Evolutionary conservation across 306 rosid genomes (phyloP).

Genomic region (Fagus sylvatica): DNA sequence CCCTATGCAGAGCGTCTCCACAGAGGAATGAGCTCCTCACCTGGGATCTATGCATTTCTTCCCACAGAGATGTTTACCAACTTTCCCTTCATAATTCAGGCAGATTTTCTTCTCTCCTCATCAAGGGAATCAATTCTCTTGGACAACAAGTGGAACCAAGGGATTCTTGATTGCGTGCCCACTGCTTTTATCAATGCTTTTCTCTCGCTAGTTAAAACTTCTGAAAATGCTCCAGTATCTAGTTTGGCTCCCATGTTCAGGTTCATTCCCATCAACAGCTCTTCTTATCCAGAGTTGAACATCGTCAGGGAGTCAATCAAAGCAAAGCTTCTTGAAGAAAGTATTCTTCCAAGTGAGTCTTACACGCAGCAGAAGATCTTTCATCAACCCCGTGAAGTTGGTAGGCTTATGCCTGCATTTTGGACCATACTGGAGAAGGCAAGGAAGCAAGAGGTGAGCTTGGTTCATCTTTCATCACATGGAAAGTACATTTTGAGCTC

Average conservation of each 20-base stretch:
- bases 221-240: constrained; percentile 45
- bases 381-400: constrained; percentile 57
- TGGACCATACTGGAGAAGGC: constrained; percentile 58
- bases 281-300: constrained; percentile 45
- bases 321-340: constrained; percentile 37
- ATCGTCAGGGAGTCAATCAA: constrained; percentile 52
- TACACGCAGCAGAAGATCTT: constrained; percentile 56
- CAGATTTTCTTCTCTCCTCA: constrained; percentile 72
- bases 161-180: constrained; percentile 68
- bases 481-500: constrained; percentile 46
- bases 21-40: constrained; percentile 42
- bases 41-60: constrained; percentile 72
- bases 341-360: constrained; percentile 61
- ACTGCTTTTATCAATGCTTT: constrained; percentile 64
- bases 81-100: constrained; percentile 78
- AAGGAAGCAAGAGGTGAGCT: constrained; percentile 32
- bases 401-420: constrained; percentile 57
- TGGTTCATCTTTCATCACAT: constrained; percentile 53
- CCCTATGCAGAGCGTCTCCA: constrained; percentile 53
- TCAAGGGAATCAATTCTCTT: constrained; percentile 71
- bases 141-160: constrained; percentile 74
- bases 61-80: constrained; percentile 75
- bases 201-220: constrained; percentile 38
- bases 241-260: constrained; percentile 45
- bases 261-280: constrained; percentile 48